Evolutionary conservation across 2,329 filamentous ascomycete genomes (phyloP), one percentile per base, ranked within the genome.

Genomic region (Cadophora sp.): DNA sequence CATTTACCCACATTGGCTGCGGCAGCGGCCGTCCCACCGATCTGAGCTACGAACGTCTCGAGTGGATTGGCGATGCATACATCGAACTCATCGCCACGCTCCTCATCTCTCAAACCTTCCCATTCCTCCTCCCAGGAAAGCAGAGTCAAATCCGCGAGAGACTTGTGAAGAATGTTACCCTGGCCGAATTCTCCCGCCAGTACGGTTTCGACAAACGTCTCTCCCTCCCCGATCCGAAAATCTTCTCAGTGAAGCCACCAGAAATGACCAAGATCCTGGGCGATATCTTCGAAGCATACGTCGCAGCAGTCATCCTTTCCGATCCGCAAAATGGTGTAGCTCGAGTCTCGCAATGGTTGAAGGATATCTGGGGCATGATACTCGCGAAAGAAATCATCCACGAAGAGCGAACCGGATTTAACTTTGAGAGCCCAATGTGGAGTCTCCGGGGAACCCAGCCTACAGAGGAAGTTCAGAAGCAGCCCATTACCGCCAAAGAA

Each of bases 241-340:
- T 48, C 27, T 53, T 24, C 50, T 20, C n/a, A 48, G 50, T 59
- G 11, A 60, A 14, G 39, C 36, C 41, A 79, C 75, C 55, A 76
- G 85, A 84, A 50, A 83, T 86, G 67, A 85, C 82, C 16, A 97
- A 97, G 78, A 88, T 93, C 11, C 83, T 91, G 65, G 94, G 90
- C 9, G 95, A 98, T 76, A 85, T 97, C 20, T 96, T 97, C 73
- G 95, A 98, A 78, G 91, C 95, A 0, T 97, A 96, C 73, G 87
- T 97, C 18, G 94, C 91, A 9, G 94, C 91, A 3, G 80, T 94
- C 6, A 85, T 97, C 41, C 80, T 93, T 1, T 89, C 90, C 0
- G 86, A 93, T 73, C 83, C 87, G 0, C 78, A 81, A 3, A 77
- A 87, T 56, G 94, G 94, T 0, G 85, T 91, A 56, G 70, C 78